These are phyloP conservation scores for Cadophora malorum DNA, from an alignment of 2,329 filamentous ascomycete genomes.

Conservation along the genomic window DNA sequence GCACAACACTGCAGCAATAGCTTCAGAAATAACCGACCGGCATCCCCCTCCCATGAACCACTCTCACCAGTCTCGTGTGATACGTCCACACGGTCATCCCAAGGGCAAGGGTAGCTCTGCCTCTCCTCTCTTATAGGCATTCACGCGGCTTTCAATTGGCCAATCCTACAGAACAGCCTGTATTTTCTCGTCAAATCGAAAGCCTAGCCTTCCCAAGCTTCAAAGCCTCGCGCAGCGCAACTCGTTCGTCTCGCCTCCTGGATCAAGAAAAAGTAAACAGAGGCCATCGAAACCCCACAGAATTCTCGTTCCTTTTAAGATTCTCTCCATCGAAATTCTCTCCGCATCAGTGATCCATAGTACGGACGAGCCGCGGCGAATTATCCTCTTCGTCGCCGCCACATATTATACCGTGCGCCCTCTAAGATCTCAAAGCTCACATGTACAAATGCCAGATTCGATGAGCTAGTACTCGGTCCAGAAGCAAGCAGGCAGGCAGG, in stretches of 20 bases:
- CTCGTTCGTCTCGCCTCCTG: background rate
- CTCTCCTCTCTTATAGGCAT: background rate
- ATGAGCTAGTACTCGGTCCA: background rate
- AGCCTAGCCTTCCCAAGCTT: conserved; percentile 11
- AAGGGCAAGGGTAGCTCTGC: conserved; percentile 14
- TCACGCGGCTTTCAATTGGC: conserved; percentile 1
- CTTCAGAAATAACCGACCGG: conserved; percentile 14
- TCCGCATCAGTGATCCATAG: background rate
- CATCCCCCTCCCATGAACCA: conserved; percentile 7
- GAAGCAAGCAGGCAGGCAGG: background rate
- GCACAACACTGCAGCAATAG: conserved; percentile 11
- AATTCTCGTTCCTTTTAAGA: background rate
- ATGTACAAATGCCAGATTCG: background rate
- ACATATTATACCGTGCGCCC: background rate
- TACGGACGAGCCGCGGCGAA: background rate
- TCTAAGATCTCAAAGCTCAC: background rate
- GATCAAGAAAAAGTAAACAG: conserved; percentile 5
- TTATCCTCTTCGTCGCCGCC: background rate
- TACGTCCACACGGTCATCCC: background rate
- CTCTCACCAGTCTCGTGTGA: background rate
- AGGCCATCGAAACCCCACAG: background rate
- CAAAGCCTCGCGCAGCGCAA: conserved; percentile 4
- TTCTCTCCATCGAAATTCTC: background rate
- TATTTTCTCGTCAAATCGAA: background rate
- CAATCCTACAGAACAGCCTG: background rate